phyloP scores from a whole-genome alignment of 306 rosid species.

The Vigna radiata region DNA sequence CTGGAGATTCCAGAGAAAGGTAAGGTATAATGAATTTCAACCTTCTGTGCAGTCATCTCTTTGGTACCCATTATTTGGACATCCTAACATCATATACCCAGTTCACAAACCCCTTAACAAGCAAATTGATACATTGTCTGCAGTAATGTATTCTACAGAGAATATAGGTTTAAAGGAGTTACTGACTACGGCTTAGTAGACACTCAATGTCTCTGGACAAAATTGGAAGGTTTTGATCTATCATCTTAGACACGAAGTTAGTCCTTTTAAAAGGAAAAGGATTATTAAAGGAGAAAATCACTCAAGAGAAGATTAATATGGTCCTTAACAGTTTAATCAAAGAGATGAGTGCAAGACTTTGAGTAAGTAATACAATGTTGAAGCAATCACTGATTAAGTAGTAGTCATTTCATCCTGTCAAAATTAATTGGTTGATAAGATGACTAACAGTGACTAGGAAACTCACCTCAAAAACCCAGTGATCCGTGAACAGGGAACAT shows the following conservation, averaged over 20 bases:
- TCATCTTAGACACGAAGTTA: not conserved
- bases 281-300: constrained; percentile 1
- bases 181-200: not conserved
- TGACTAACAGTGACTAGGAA: constrained; percentile 37
- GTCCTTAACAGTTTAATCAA: not conserved
- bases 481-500: constrained; percentile 81
- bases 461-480: constrained; percentile 87
- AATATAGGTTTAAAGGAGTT: not conserved
- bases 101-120: not conserved
- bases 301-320: not conserved
- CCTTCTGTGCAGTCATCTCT: not conserved
- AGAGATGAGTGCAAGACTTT: not conserved
- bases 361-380: not conserved
- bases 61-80: not conserved
- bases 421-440: constrained; percentile 41
- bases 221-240: constrained; percentile 8
- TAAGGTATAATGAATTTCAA: not conserved
- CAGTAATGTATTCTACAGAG: not conserved
- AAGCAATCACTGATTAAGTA: not conserved
- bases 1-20: not conserved
- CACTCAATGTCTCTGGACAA: not conserved
- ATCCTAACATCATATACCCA: constrained; percentile 6
- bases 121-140: not conserved
- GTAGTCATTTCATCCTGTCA: constrained; percentile 32
- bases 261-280: not conserved